phyloP scores from a whole-genome alignment of 345 rosid genomes.

The Citrus sinensis region DVS_A1.0 CM039162.1:328001-328500 shows the following conservation, averaged over 20 bases:
- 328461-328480: background rate
- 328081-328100: slow-evolving; percentile 38
- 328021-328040: slow-evolving; percentile 27
- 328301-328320: background rate
- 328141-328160: background rate
- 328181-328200: background rate
- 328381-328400: background rate
- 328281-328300: background rate
- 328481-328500: background rate
- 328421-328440: background rate
- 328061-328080: slow-evolving; percentile 76
- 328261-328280: background rate
- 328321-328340: background rate
- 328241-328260: background rate
- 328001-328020: background rate
- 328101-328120: background rate
- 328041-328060: slow-evolving; percentile 78
- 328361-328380: background rate
- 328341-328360: too few species aligned
- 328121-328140: background rate
- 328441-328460: background rate
- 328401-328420: background rate
- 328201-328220: background rate
- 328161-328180: background rate
- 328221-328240: background rate